A percentile compares a stretch with the other conserved stretches of the same genome.
Conservation (phyloP, 2,329 filamentous ascomycete genomes). For the Clarireedia sp. region DNA sequence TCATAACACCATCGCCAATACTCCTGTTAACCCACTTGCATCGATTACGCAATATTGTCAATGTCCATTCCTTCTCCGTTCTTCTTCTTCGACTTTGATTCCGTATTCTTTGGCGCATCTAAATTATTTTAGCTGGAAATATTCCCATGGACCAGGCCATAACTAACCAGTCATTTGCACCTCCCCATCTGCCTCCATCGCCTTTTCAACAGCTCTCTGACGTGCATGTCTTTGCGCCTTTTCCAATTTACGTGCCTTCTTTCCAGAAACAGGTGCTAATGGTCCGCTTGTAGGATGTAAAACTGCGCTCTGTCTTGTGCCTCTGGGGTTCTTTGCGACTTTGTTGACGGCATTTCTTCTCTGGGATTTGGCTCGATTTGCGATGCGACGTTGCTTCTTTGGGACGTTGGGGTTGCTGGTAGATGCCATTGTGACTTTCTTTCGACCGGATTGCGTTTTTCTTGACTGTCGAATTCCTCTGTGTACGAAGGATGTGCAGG, state of each 20-base stretch:
- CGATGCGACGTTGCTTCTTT: conserved; percentile 27
- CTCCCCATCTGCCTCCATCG: conserved; percentile 27
- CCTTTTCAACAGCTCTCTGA: conserved; percentile 27
- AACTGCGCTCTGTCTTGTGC: conserved; percentile 25
- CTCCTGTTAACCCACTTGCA: not conserved
- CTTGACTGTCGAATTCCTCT: not conserved
- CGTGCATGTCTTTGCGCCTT: conserved; percentile 27
- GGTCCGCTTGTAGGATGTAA: conserved; percentile 28
- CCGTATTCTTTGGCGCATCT: conserved; percentile 8
- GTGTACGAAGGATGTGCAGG: not conserved
- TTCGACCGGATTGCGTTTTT: not conserved
- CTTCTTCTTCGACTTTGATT: not conserved
- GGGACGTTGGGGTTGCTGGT: conserved; percentile 30
- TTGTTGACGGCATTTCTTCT: conserved; percentile 23
- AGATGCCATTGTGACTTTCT: conserved; percentile 26
- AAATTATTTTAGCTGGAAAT: not conserved
- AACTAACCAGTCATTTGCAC: conserved; percentile 28
- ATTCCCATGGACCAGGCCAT: not conserved
- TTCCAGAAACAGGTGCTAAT: conserved; percentile 26
- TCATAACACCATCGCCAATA: conserved; percentile 6
- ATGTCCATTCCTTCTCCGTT: conserved; percentile 6
- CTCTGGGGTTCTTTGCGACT: conserved; percentile 28
- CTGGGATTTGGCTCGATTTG: conserved; percentile 27
- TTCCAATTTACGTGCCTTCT: conserved; percentile 30
- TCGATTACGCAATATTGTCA: conserved; percentile 3